Conservation (phyloP, 495 filamentous ascomycete species). For the Penicillium steckii region DNA sequence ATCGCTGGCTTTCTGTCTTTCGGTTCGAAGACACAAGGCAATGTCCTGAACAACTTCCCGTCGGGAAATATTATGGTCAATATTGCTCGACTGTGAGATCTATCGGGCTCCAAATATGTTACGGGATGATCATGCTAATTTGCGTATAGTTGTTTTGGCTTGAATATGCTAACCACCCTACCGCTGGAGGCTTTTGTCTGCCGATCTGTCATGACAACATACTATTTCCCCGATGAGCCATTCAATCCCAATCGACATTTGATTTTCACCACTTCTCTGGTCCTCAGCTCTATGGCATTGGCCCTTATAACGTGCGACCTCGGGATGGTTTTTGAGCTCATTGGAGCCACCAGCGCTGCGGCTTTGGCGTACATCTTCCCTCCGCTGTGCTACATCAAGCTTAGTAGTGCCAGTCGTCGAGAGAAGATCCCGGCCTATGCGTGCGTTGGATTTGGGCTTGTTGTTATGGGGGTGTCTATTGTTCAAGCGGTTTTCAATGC, state of each 20-base stretch:
- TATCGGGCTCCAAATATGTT: neutral
- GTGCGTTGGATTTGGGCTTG: constrained; percentile 71
- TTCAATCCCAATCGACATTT: constrained; percentile 83
- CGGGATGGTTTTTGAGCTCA: constrained; percentile 90
- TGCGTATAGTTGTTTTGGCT: constrained; percentile 67
- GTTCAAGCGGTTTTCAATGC: constrained; percentile 72
- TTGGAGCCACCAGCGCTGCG: constrained; percentile 91
- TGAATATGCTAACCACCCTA: constrained; percentile 98
- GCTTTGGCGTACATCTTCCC: constrained; percentile 94
- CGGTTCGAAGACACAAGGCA: constrained; percentile 85
- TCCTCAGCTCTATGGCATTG: constrained; percentile 74
- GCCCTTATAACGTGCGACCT: constrained; percentile 87
- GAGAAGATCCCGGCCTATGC: constrained; percentile 71
- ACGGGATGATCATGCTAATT: constrained; percentile 17
- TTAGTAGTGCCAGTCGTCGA: constrained; percentile 64
- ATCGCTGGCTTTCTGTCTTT: constrained; percentile 89
- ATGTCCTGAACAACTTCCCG: constrained; percentile 97
- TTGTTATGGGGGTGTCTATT: constrained; percentile 83
- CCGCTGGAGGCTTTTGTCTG: constrained; percentile 97
- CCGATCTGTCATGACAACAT: constrained; percentile 92
- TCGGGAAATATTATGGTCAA: constrained; percentile 87
- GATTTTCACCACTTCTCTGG: constrained; percentile 76
- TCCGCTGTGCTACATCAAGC: constrained; percentile 90
- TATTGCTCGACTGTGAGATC: constrained; percentile 73
- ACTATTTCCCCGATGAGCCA: constrained; percentile 80